Base-by-base conservation (phyloP, 1,284 basidiomycete genomes). In the Apiotrichum montevideense region DNA sequence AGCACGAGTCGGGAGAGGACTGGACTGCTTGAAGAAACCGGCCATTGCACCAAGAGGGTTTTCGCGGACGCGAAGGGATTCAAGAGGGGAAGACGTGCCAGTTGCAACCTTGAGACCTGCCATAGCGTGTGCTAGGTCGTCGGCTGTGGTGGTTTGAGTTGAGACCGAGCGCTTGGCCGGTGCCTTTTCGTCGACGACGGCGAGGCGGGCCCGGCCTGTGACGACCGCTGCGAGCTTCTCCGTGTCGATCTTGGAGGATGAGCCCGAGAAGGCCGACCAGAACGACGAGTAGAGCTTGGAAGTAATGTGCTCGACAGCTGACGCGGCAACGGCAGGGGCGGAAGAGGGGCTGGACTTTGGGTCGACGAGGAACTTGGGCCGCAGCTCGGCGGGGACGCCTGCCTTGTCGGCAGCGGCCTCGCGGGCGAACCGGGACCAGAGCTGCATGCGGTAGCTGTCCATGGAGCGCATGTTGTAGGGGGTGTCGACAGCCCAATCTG, bases 391-490 rank as follows among this genome's bases (percentile, higher is more conserved):
- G 2, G 72, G 52, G 2, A 77, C 52, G 21, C 64, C 63, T 45
- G 67, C 64, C 60, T 75, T 72, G 48, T 74, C 70, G 10, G 68
- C 64, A 3, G 70, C 69, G 7, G 74, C 76, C 51, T 77, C 77
- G 35, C 74, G 66, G 0, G 87, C 87, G 82, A 92, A 87, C 74
- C 86, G 84, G 40, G 84, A 83, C 90, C 89, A 92, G 1, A 92
- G 80, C 65, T 92, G 90, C 86, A 90, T 89, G 39, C 90, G 83
- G 66, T 82, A 91, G 72, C 84, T 82, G 76, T 93, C 90, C 68
- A 91, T 79, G 7, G 83, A 84, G 79, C 88, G 89, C 79, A 90
- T 82, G 5, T 85, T 87, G 77, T 90, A 90, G 4, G 85, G 83
- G 64, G 88, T 89, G 60, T 80, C 73, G 62, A 90, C 87, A 40